These are phyloP conservation scores for Boletus rex-veris DNA, from an alignment of 768 basidiomycete genomes.

Conservation along the genomic window DNA sequence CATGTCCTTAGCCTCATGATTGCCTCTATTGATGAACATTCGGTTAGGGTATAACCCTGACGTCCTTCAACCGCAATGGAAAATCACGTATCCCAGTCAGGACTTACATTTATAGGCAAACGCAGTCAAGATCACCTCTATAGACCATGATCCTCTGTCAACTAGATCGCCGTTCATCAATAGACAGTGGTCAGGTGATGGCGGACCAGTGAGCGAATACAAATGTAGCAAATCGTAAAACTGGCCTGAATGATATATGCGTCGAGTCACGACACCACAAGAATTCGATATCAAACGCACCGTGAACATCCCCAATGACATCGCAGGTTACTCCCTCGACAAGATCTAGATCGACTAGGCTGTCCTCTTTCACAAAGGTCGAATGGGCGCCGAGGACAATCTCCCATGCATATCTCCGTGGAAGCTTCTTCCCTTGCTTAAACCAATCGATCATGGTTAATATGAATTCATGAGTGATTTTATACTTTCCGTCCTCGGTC, in stretches of 20 bases:
- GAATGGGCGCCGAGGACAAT: slow-evolving; percentile 86
- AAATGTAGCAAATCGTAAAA: slow-evolving; percentile 93
- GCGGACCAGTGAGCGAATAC: slow-evolving; percentile 79
- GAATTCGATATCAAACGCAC: slow-evolving; percentile 37
- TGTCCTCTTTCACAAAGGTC: slow-evolving; percentile 72
- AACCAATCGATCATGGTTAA: slow-evolving; percentile 87
- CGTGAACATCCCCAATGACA: slow-evolving; percentile 96
- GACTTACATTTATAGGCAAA: slow-evolving; percentile 91
- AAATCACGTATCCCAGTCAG: neutral
- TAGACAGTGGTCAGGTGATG: slow-evolving; percentile 78
- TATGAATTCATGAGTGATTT: slow-evolving; percentile 76
- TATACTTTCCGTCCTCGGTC: slow-evolving; percentile 61
- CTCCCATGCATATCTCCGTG: slow-evolving; percentile 91
- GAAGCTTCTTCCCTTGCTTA: slow-evolving; percentile 89
- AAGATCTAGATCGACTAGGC: slow-evolving; percentile 72
- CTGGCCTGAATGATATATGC: slow-evolving; percentile 57
- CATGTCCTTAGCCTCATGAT: slow-evolving; percentile 98
- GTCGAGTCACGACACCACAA: neutral
- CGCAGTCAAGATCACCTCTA: slow-evolving; percentile 88
- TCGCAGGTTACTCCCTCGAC: slow-evolving; percentile 80
- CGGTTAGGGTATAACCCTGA: slow-evolving; percentile 86
- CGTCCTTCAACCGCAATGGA: slow-evolving; percentile 9
- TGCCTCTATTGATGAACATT: slow-evolving; percentile 94
- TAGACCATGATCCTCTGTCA: slow-evolving; percentile 94
- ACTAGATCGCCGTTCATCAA: slow-evolving; percentile 96